These are phyloP conservation scores for Mycena leptocephala DNA, from an alignment of 768 basidiomycete genomes.

Conservation along the genomic window DNA sequence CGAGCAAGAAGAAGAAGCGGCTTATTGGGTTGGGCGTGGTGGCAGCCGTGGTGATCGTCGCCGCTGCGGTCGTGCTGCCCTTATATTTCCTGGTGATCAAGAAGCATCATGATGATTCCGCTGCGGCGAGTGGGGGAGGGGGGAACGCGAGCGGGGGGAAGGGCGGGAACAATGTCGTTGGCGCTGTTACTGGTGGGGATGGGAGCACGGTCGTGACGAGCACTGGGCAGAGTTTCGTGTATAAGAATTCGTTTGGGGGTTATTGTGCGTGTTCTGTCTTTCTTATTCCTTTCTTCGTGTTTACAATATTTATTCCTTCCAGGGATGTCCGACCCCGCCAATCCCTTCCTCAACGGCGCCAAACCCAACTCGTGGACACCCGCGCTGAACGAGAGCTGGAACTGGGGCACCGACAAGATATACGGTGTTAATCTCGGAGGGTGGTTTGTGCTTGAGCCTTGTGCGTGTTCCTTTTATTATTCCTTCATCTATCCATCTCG, in stretches of 20 bases:
- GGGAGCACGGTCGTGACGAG: not conserved
- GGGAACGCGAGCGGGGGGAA: not conserved
- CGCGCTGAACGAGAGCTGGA: conserved; percentile 83
- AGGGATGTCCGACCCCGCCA: conserved; percentile 64
- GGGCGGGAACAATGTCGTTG: not conserved
- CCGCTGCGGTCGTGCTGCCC: not conserved
- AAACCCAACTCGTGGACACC: conserved; percentile 87
- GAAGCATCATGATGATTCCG: not conserved
- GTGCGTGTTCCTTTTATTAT: conserved; percentile 27
- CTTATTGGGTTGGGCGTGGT: not conserved
- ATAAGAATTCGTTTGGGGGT: conserved; percentile 85
- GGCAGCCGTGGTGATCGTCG: not conserved
- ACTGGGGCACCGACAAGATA: conserved; percentile 74
- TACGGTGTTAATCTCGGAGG: conserved; percentile 86
- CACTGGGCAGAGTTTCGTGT: conserved; percentile 81
- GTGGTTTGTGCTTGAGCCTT: conserved; percentile 82
- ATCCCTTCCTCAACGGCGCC: conserved; percentile 85
- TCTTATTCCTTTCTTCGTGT: not conserved
- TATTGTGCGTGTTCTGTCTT: conserved; percentile 66
- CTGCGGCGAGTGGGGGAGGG: not conserved
- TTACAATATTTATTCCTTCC: not conserved
- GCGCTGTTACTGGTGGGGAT: not conserved
- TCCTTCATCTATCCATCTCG: too few relatives aligned
- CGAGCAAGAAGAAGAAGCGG: not conserved
- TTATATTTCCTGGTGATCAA: conserved; percentile 7